Evolutionary conservation across 2,329 filamentous ascomycete genomes (phyloP).

Genomic region (Zasmidium cellare): DNA sequence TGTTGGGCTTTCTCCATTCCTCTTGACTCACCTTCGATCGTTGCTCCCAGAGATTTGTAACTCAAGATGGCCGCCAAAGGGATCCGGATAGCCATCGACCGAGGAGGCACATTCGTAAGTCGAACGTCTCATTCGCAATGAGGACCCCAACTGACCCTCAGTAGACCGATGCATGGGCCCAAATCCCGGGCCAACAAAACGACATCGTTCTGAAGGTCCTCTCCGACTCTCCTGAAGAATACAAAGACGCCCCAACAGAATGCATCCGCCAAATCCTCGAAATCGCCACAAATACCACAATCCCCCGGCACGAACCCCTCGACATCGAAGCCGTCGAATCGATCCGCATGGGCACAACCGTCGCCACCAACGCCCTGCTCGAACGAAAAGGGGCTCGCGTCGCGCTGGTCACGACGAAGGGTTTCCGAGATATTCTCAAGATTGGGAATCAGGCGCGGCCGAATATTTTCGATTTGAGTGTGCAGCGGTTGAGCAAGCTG

Average conservation of each 20-base stretch:
- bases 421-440: slow-evolving; percentile 78
- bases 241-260: slow-evolving; percentile 36
- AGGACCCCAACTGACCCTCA: slow-evolving; percentile 68
- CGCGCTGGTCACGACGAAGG: slow-evolving; percentile 80
- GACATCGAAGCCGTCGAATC: slow-evolving; percentile 21
- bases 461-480: slow-evolving; percentile 86
- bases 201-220: slow-evolving; percentile 35
- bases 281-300: slow-evolving; percentile 13
- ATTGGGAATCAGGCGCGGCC: slow-evolving; percentile 89
- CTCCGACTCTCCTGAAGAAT: slow-evolving; percentile 31
- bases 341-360: slow-evolving; percentile 60
- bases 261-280: slow-evolving; percentile 35
- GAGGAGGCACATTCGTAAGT: slow-evolving; percentile 32
- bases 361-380: slow-evolving; percentile 84
- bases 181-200: slow-evolving; percentile 37
- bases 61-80: slow-evolving; percentile 37
- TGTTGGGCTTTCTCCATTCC: no score
- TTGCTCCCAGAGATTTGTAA: no score
- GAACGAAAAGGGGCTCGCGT: slow-evolving; percentile 86
- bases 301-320: slow-evolving; percentile 24
- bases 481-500: slow-evolving; percentile 77
- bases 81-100: slow-evolving; percentile 67
- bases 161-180: slow-evolving; percentile 53
- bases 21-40: no score
- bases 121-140: slow-evolving; percentile 46